These are phyloP conservation scores for Rhododendron simsii DNA, from an alignment of 148 eudicot genomes.

Conservation along the genomic window DNA sequence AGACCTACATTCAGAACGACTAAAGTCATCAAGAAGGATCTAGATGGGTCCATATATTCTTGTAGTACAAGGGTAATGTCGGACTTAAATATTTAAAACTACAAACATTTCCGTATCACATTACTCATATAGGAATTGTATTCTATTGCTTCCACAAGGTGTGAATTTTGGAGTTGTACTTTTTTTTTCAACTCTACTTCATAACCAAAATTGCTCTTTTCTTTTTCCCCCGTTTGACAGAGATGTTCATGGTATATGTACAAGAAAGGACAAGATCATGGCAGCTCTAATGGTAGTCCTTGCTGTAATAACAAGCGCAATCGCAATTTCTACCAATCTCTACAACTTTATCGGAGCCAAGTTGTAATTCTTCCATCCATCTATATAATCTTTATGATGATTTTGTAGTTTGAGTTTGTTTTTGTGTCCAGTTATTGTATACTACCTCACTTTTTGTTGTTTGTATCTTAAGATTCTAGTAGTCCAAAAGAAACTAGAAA, in stretches of 20 bases:
- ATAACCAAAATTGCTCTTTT: neutral
- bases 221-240: slow-evolving; percentile 32
- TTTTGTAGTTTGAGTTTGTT: neutral
- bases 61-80: neutral
- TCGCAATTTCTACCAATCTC: slow-evolving; percentile 71
- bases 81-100: neutral
- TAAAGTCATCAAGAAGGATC: neutral
- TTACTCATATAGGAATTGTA: neutral
- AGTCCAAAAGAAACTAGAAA: neutral
- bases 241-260: slow-evolving; percentile 74
- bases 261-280: slow-evolving; percentile 52
- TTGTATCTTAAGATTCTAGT: neutral
- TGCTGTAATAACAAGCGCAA: slow-evolving; percentile 63
- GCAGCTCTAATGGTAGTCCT: slow-evolving; percentile 57
- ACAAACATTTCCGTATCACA: neutral
- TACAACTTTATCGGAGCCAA: slow-evolving; percentile 28
- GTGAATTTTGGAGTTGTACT: neutral
- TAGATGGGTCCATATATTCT: neutral
- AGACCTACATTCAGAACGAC: neutral
- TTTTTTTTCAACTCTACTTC: neutral
- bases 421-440: neutral
- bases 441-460: neutral
- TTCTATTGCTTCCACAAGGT: neutral
- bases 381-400: neutral
- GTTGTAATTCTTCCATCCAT: slow-evolving; percentile 3